phyloP scores from a whole-genome alignment of 1,284 basidiomycete genomes.

The Sparassis latifolia region DNA sequence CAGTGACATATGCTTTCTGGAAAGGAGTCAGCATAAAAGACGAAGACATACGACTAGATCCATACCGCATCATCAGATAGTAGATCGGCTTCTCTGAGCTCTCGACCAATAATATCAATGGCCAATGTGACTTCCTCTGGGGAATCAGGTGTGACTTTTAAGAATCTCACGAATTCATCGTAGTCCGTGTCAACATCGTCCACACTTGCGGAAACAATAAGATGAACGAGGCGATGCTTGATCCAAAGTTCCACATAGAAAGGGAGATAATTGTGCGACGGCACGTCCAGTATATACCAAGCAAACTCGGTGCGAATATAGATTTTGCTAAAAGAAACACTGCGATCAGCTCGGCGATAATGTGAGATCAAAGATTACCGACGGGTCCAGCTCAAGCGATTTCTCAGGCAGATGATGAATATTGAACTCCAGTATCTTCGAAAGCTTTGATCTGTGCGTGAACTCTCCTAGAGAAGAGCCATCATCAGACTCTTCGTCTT shows the following conservation, averaged over 20 bases:
- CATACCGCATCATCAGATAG: slow-evolving; percentile 37
- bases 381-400: too few species aligned
- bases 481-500: slow-evolving; percentile 12
- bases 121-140: slow-evolving; percentile 16
- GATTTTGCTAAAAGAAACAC: slow-evolving; percentile 25
- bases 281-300: slow-evolving; percentile 57
- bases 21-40: background rate
- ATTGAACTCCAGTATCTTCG: slow-evolving; percentile 40
- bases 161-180: slow-evolving; percentile 29
- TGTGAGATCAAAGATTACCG: too few species aligned
- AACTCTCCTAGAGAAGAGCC: slow-evolving; percentile 12
- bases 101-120: slow-evolving; percentile 25
- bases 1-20: slow-evolving; percentile 9
- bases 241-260: slow-evolving; percentile 41
- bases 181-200: slow-evolving; percentile 29
- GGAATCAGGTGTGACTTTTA: slow-evolving; percentile 11
- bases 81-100: slow-evolving; percentile 32
- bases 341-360: background rate
- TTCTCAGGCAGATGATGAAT: slow-evolving; percentile 26
- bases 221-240: slow-evolving; percentile 40
- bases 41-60: slow-evolving; percentile 3
- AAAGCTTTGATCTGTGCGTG: slow-evolving; percentile 31
- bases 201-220: slow-evolving; percentile 32
- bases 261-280: slow-evolving; percentile 35
- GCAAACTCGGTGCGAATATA: slow-evolving; percentile 39